These are phyloP conservation scores for Fonsecaea pugnacius DNA, from an alignment of 2,329 filamentous ascomycete species.

Conservation along the genomic window DNA sequence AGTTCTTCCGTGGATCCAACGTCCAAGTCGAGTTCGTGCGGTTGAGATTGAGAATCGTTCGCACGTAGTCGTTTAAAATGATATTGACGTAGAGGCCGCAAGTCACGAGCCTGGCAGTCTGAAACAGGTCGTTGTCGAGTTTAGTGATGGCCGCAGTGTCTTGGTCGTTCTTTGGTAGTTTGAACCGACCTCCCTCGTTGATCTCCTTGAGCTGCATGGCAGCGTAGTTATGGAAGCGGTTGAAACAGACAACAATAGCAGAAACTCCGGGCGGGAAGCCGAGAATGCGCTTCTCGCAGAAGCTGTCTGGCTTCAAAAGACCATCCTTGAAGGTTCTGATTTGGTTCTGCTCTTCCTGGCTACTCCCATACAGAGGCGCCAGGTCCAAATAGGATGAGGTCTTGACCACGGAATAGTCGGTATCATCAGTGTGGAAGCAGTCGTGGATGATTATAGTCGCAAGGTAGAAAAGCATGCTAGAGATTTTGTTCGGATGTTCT, in stretches of 20 bases:
- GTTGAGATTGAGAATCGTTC: constrained; percentile 40
- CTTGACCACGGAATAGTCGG: constrained; percentile 64
- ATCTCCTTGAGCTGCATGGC: constrained; percentile 64
- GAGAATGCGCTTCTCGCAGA: constrained; percentile 65
- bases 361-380: constrained; percentile 69
- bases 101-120: constrained; percentile 55
- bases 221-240: constrained; percentile 68
- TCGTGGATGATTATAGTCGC: constrained; percentile 66
- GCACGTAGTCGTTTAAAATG: constrained; percentile 39
- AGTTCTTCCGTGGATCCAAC: constrained; percentile 38
- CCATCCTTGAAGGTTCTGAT: constrained; percentile 66
- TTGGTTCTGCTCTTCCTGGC: constrained; percentile 60
- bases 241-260: constrained; percentile 67
- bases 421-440: constrained; percentile 66
- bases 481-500: constrained; percentile 68
- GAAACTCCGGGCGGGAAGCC: constrained; percentile 67
- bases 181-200: constrained; percentile 65
- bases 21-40: constrained; percentile 38
- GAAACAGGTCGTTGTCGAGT: constrained; percentile 60
- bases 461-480: constrained; percentile 72
- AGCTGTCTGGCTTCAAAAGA: constrained; percentile 68
- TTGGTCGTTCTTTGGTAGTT: constrained; percentile 28
- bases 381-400: constrained; percentile 74
- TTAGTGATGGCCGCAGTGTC: constrained; percentile 48
- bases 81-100: constrained; percentile 41